Percentiles rank a stretch among this genome's conserved stretches.
These are phyloP conservation scores for Rickenella mellea DNA, from an alignment of 768 basidiomycete species.

Conservation along the genomic window DNA sequence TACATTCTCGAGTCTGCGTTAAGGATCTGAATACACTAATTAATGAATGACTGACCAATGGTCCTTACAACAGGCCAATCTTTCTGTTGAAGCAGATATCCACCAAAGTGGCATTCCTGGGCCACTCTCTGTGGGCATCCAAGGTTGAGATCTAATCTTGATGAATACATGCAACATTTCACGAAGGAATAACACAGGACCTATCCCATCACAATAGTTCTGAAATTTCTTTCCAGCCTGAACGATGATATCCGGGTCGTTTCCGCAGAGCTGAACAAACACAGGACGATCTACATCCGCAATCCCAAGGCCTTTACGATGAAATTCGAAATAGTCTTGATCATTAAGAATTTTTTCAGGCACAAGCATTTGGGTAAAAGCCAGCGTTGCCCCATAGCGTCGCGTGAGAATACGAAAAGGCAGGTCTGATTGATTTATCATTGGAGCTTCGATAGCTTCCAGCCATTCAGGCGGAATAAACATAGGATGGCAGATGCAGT, in stretches of 20 bases:
- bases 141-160: slow-evolving; percentile 57
- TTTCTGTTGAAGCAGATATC: slow-evolving; percentile 62
- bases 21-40: neutral
- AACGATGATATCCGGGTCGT: slow-evolving; percentile 53
- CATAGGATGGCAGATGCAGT: no score
- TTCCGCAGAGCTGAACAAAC: slow-evolving; percentile 67
- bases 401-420: slow-evolving; percentile 60
- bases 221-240: slow-evolving; percentile 52
- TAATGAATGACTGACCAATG: slow-evolving; percentile 37
- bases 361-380: slow-evolving; percentile 73
- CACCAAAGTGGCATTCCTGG: slow-evolving; percentile 58
- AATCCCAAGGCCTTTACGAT: slow-evolving; percentile 44
- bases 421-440: slow-evolving; percentile 75
- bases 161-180: neutral
- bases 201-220: slow-evolving; percentile 57
- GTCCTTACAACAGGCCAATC: slow-evolving; percentile 62
- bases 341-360: slow-evolving; percentile 55
- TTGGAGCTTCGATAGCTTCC: slow-evolving; percentile 67
- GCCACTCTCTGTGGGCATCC: slow-evolving; percentile 74
- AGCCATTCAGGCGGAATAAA: no score
- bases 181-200: slow-evolving; percentile 23
- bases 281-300: slow-evolving; percentile 31
- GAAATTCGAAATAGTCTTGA: slow-evolving; percentile 52
- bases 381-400: slow-evolving; percentile 53
- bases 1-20: slow-evolving; percentile 16